Percentiles rank a stretch among this genome's conserved stretches.
These are phyloP conservation scores for Aspergillus texensis DNA, from an alignment of 2,329 filamentous ascomycete genomes.

Conservation along the genomic window DNA sequence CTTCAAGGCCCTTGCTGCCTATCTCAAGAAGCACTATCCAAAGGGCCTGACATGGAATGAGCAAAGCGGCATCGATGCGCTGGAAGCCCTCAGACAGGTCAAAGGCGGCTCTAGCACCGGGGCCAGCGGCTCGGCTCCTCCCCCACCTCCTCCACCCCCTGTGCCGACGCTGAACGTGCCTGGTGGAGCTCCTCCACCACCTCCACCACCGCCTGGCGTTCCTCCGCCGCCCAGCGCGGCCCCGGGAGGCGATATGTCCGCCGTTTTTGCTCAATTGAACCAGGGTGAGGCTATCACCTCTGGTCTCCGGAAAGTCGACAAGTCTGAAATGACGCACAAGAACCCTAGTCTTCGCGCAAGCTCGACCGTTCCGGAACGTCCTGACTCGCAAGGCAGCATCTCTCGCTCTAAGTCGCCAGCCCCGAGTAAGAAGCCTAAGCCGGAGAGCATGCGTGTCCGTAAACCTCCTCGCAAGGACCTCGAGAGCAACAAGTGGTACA, in stretches of 20 bases:
- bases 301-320: slow-evolving; percentile 88
- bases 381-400: slow-evolving; percentile 55
- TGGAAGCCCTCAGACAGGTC: slow-evolving; percentile 66
- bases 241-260: slow-evolving; percentile 65
- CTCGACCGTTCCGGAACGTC: slow-evolving; percentile 67
- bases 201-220: slow-evolving; percentile 62
- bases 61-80: slow-evolving; percentile 70
- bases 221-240: slow-evolving; percentile 61
- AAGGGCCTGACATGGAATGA: slow-evolving; percentile 65
- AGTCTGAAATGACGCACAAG: slow-evolving; percentile 97
- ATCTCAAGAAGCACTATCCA: slow-evolving; percentile 3
- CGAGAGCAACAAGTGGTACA: slow-evolving; percentile 89
- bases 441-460: slow-evolving; percentile 80
- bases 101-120: slow-evolving; percentile 40
- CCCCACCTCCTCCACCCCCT: slow-evolving; percentile 56
- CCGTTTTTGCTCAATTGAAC: slow-evolving; percentile 91
- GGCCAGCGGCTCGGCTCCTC: slow-evolving; percentile 41
- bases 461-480: slow-evolving; percentile 79
- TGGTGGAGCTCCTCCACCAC: slow-evolving; percentile 65
- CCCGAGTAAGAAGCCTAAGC: slow-evolving; percentile 84
- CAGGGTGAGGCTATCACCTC: slow-evolving; percentile 85
- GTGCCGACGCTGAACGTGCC: slow-evolving; percentile 50
- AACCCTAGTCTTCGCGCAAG: slow-evolving; percentile 81
- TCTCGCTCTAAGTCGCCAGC: slow-evolving; percentile 78
- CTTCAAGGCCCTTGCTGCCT: slow-evolving; percentile 75